phyloP scores from a whole-genome alignment of 2,329 filamentous ascomycete genomes.

The Sordariomycetes sp. region DNA sequence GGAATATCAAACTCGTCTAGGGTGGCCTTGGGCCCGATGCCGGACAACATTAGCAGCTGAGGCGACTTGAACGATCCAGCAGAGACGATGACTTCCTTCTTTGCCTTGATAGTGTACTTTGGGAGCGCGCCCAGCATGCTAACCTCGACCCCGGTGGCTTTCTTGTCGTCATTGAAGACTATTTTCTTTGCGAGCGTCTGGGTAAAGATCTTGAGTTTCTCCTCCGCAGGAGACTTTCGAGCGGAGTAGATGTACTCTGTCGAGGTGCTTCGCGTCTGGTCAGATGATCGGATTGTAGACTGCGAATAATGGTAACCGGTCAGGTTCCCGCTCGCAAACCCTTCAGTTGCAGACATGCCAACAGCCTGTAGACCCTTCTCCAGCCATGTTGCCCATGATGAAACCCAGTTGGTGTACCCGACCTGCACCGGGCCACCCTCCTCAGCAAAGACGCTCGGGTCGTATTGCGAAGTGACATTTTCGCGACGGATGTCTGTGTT shows the following conservation, averaged over 20 bases:
- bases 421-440: conserved; percentile 15
- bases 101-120: conserved; percentile 9
- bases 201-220: conserved; percentile 27
- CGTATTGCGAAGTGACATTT: conserved; percentile 15
- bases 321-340: conserved; percentile 12
- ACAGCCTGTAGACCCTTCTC: conserved; percentile 15
- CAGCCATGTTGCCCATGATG: conserved; percentile 10
- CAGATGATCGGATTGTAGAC: conserved; percentile 10
- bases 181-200: conserved; percentile 33
- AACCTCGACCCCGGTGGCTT: conserved; percentile 27
- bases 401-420: conserved; percentile 15
- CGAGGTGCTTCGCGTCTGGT: conserved; percentile 15
- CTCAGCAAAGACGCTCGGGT: conserved; percentile 13
- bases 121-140: conserved; percentile 7
- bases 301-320: conserved; percentile 14
- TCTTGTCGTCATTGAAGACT: conserved; percentile 28
- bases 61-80: conserved; percentile 45
- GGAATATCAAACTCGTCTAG: conserved; percentile 27
- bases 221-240: conserved; percentile 9
- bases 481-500: conserved; percentile 8
- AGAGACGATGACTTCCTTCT: conserved; percentile 36
- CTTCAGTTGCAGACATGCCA: conserved; percentile 13
- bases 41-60: conserved; percentile 42
- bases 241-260: conserved; percentile 15
- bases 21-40: conserved; percentile 31